Evolutionary conservation across 1,139 yeast genomes (phyloP), one percentile per base, ranked within the genome.

Genomic region (Kurtzmaniella natalensis): DNA sequence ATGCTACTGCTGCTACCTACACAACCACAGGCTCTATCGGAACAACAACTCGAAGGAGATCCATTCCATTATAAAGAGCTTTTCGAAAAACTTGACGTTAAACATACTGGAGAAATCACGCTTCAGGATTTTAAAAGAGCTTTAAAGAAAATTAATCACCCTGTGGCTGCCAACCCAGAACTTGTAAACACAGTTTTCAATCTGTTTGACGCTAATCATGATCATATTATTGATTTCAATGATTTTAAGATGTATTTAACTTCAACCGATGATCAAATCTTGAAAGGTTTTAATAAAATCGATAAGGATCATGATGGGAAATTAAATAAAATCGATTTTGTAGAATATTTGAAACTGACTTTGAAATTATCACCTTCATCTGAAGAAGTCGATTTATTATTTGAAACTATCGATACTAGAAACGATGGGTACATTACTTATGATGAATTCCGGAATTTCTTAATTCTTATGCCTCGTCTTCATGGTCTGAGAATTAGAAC

Each of bases 401-500:
- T 83, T 55, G 59, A 69, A 25, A 75, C 72, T 32, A 65, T 84
- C 30, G 92, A 82, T 51, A 59, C 62, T 28, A 70, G 76, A 37
- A 61, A 72, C 36, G 81, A 80, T 41, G 92, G 94, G 1, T 76
- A 67, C 45, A 80, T 92, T 27, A 81, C 94, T 0, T 84, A 78
- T 50, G 88, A 87, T 37, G 94, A 92, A 48, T 92, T 94, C 75
- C 69, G 94, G 44, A 84, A 84, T 45, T 85, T 85, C 37, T 59
- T 92, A 28, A 56, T 89, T 32, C 76, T 92, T 44, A 81, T 89
- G 64, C 98, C 98, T 3, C 64, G 92, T 37, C 57, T 76, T 25
- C 64, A 72, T 37, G 86, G 85, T 3, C 76, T 85, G 3, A 72
- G 85, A 54, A 80, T 78, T 35, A 75, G 75, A 49, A 83, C 96